Evolutionary conservation across 768 basidiomycete species (phyloP), one percentile per base, ranked within the genome.

Genomic region (Amanita phalloides): DNA sequence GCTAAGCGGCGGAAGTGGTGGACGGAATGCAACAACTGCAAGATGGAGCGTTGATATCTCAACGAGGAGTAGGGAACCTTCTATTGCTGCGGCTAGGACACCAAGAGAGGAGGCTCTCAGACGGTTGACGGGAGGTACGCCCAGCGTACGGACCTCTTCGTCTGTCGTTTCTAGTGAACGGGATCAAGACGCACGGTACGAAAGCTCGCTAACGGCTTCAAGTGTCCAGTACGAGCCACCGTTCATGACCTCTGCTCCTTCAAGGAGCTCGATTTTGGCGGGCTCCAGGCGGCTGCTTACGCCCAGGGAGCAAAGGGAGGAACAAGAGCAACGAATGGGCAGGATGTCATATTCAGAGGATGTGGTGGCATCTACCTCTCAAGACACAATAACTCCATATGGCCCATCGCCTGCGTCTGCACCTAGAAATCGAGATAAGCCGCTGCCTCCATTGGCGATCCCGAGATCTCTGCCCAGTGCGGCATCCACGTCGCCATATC

Each of bases 401-500:
- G 71, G 71, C 44, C 70, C 72, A 0, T 73, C 75, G 0, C 73
- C 75, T 1, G 71, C 73, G 0, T 74, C 73, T 50, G 68, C 66
- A 23, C 36, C 52, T 23, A 17, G 37, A 25, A 39, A 26, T 57
- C 70, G n/a, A 64, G 70, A 8, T 60, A 73, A 74, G 44, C 67
- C 70, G 2, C 61, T 81, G 4, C 74, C 78, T 2, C 64, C 76
- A 6, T 60, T 84, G 21, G 56, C 73, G 2, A 77, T 82, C 3
- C 79, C 84, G 0, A 75, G 78, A 39, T 79, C 84, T 0, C 68
- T 84, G 2, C 75, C 81, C 1, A 68, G 71, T 21, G 71, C 82
- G 8, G 81, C 81, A 0, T 82, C 82, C 2, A 84, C 86, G 61
- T 71, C 74, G 0, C 56, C 62, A 9, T 56, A 61, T 10, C 60